phyloP scores from a whole-genome alignment of 2,329 filamentous ascomycete genomes.

The Apiospora hydei region DNA sequence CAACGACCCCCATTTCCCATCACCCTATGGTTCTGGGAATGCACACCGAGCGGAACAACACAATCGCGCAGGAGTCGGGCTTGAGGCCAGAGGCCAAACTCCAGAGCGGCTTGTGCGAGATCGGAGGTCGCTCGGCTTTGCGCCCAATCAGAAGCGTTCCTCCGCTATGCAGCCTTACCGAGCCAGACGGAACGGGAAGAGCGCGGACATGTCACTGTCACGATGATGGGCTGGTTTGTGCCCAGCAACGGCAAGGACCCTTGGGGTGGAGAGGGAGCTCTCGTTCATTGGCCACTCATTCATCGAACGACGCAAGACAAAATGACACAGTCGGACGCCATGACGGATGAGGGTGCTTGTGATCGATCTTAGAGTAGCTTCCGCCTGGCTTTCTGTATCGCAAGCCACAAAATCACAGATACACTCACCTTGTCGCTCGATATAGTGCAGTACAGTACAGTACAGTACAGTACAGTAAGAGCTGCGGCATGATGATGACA shows the following conservation, averaged over 20 bases:
- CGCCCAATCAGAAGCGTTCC: neutral
- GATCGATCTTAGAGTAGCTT: constrained; percentile 19
- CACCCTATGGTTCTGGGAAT: neutral
- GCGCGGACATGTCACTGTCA: constrained; percentile 14
- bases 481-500: neutral
- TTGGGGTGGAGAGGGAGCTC: neutral
- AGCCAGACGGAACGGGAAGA: constrained; percentile 17
- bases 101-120: neutral
- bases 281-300: constrained; percentile 16
- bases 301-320: neutral
- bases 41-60: neutral
- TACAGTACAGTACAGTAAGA: constrained; percentile 16
- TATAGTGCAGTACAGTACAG: constrained; percentile 3
- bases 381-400: constrained; percentile 1
- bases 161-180: constrained; percentile 14
- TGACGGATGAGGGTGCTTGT: constrained; percentile 12
- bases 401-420: constrained; percentile 9
- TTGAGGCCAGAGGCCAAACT: neutral
- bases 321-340: neutral
- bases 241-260: constrained; percentile 5
- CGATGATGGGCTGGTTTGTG: constrained; percentile 2
- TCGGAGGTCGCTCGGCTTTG: neutral
- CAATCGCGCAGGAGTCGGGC: neutral
- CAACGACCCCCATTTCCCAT: neutral
- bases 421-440: neutral